Base-by-base conservation (phyloP, 345 rosid species). In the Lepidium didymum region DNA sequence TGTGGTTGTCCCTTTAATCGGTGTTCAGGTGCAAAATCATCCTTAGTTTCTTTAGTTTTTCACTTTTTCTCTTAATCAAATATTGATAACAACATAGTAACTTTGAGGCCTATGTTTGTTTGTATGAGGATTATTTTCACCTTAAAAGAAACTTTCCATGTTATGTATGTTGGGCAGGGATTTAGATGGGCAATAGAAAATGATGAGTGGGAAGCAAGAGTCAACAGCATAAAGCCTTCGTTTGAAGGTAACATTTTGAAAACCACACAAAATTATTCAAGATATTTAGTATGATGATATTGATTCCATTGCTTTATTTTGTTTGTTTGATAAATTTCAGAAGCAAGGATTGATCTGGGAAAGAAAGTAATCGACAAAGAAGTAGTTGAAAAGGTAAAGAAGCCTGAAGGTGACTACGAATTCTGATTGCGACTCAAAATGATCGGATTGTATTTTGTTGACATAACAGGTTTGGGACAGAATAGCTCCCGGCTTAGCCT, bases 121-220 rank as follows among this genome's bases (percentile, higher is more conserved):
- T 74, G 33, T 54, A 7, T 36, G 36, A 45, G 3, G 36, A 31
- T 45, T 0, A 19, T 34, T 34, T 68, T 50, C 34, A 57, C 27
- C 23, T 31, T 53, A 42, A 36, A 43, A 2, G 27, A 35, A 7
- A 21, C 42, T 14, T 8, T 55, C 16, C 33, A 53, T 44, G 27
- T 25, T 15, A 13, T 40, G 67, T 74, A 63, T 67, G 55, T 62
- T 61, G 74, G 18, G 36, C 67, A 87, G 97, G 96, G 97, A 45
- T 90, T 88, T 75, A 78, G 81, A 33, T 88, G 98, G 98, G 98
- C 97, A 44, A 69, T 90, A 43, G 92, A 88, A 25, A 86, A 91
- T 35, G 81, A 91, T 58, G 75, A 76, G 77, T 89, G 97, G 98
- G 80, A 88, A 69, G 92, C 55, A 74, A 86, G 97, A 76, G 97